Evolutionary conservation across 2,329 filamentous ascomycete species (phyloP), one percentile per base, ranked within the genome.

Genomic region (Emmonsia crescens): DNA sequence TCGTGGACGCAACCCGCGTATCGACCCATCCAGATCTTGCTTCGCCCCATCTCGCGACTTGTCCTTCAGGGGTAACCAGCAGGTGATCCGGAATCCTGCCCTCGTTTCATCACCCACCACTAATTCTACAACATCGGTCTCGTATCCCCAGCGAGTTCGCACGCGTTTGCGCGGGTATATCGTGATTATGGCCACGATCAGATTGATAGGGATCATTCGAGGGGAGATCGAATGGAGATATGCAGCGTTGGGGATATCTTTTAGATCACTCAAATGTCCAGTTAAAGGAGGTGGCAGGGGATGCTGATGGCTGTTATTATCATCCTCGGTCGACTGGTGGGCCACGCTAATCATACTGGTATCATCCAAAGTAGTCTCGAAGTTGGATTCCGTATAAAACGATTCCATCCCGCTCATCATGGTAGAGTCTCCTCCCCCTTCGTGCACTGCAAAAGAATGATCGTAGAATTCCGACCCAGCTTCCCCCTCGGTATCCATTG

Each of bases 71-170:
- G 78, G 73, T 1, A 96, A 77, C 93, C 93, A 97, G 72, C 96
- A 91, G 2, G 88, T 92, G 61, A 96, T 80, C 33, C 82, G 84
- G 74, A 96, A 96, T 2, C 88, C 89, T 0, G 89, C 84, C 65
- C 82, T 84, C 0, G 91, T 96, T 59, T 96, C 89, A 72, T 97
- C 93, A 5, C 89, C 92, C 0, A 96, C 85, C 0, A 92, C 78
- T 1, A 94, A 74, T 73, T 96, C 91, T 48, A 93, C 77, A 2
- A 96, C 80, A 5, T 88, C 83, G 59, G 87, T 80, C 51, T 79
- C 74, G 63, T 75, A 76, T 60, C 76, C 78, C 69, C 78, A 78
- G 12, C 76, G 74, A 0, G 91, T 89, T 36, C 79, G 82, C 24
- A 96, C 84, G 1, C 81, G 81, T 29, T 89, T 85, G 0, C 88